These are phyloP conservation scores for Halophytophthora batemanensis DNA, from an alignment of 352 stramenopile genomes.

Conservation along the genomic window DNA sequence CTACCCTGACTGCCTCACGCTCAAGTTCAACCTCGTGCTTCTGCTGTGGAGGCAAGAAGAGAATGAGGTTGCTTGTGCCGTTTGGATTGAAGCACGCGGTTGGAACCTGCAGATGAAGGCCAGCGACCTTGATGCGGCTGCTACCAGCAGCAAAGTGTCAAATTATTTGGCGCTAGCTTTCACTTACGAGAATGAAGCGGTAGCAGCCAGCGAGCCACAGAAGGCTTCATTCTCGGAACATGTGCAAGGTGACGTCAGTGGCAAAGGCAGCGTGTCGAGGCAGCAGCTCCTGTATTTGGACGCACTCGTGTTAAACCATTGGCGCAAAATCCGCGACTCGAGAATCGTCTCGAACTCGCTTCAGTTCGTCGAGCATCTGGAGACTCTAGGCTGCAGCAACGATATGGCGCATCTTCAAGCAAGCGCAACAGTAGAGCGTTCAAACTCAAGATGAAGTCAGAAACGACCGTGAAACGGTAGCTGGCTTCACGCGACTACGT, in stretches of 20 bases:
- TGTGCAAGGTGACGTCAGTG: slow-evolving; percentile 28
- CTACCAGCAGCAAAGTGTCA: neutral
- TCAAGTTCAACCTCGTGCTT: slow-evolving; percentile 76
- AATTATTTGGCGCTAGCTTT: slow-evolving; percentile 14
- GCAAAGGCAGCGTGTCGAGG: slow-evolving; percentile 25
- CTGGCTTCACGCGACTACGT: no score
- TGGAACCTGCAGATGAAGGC: slow-evolving; percentile 42
- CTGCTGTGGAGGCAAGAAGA: slow-evolving; percentile 64
- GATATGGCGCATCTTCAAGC: no score
- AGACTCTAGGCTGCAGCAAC: slow-evolving; percentile 19
- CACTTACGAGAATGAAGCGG: slow-evolving; percentile 23
- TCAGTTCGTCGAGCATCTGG: slow-evolving; percentile 49
- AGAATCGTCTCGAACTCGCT: slow-evolving; percentile 33
- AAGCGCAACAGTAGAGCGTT: no score
- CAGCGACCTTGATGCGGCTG: slow-evolving; percentile 11
- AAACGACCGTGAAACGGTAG: no score
- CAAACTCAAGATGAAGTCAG: no score
- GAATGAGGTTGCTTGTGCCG: slow-evolving; percentile 37
- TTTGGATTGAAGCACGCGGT: slow-evolving; percentile 66
- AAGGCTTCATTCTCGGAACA: slow-evolving; percentile 34
- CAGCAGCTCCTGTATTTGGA: slow-evolving; percentile 66
- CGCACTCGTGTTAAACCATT: slow-evolving; percentile 53
- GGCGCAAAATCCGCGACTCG: slow-evolving; percentile 30
- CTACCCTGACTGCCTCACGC: slow-evolving; percentile 38
- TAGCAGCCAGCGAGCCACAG: slow-evolving; percentile 8